Base-by-base conservation (phyloP, 106 monocot genomes). In the Acanthochlamys bracteata region DNA sequence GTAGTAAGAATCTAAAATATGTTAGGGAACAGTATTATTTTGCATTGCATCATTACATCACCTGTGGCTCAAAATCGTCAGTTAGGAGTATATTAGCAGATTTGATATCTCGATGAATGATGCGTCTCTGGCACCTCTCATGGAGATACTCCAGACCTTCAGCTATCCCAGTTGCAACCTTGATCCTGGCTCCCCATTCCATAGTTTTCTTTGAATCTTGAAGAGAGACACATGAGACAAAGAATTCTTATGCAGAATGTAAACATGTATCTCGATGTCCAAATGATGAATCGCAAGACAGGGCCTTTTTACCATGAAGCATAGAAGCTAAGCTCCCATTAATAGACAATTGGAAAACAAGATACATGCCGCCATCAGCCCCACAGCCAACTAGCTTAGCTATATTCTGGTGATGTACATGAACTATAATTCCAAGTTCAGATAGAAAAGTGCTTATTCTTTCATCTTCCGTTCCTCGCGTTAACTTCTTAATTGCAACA, bases 21-120 rank as follows among this genome's bases (percentile, higher is more conserved):
- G 43, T 7, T 45, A 45, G 43, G 43, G 7, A 13, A 45, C 13
- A 45, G 13, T 45, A 45, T 45, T 45, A 13, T 13, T n/a, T n/a
- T n/a, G n/a, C n/a, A n/a, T n/a, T n/a, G n/a, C n/a, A n/a, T n/a
- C n/a, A n/a, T n/a, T n/a, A n/a, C n/a, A n/a, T n/a, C n/a, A 93
- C 93, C 93, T 89, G 80, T 7, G 89, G 73, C 55, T 89, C 80
- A 42, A 76, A 89, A 55, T 93, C 73, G n/a, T 83, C 83, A 10
- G 74, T 76, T 4, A 93, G 73, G 9, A 93, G 61, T 41, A 93
- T 79, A 73, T 93, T 89, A 2, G 85, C 72, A n/a, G 93, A 70
- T 67, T 93, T 93, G 63, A 93, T 85, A 42, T 93, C 93, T 20
- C 89, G 74, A 67, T 93, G 89, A 33, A 93, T 89, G 39, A 89